Percentiles rank a stretch among this genome's conserved stretches.
Conservation (phyloP, 441 rosid species). For the Populus hybrid region DNA sequence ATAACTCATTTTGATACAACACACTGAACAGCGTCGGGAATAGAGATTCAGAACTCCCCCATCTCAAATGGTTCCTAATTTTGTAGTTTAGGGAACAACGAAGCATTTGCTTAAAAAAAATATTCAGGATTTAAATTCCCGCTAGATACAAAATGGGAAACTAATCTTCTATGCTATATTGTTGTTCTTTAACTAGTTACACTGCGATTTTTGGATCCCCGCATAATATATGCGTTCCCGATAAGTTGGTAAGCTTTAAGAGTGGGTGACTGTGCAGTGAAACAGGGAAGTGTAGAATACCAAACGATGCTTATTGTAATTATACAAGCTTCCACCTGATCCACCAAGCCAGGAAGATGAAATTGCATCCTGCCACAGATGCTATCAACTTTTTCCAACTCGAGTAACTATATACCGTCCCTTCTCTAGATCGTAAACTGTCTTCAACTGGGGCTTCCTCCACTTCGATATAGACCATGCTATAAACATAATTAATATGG, state of each 20-base stretch:
- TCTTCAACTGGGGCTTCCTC: conserved; percentile 84
- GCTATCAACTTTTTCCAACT: conserved; percentile 42
- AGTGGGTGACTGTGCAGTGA: conserved; percentile 4
- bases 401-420: conserved; percentile 80
- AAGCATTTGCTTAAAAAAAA: conserved; percentile 8
- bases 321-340: conserved; percentile 11
- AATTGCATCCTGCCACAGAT: neutral
- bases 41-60: neutral
- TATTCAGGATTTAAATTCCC: neutral
- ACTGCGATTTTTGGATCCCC: conserved; percentile 8
- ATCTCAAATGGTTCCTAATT: neutral
- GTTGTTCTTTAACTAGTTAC: conserved; percentile 13
- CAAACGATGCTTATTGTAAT: neutral
- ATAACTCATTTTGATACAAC: neutral
- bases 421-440: conserved; percentile 85
- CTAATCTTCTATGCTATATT: conserved; percentile 21
- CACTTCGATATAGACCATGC: conserved; percentile 67
- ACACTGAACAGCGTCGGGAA: neutral
- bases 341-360: conserved; percentile 6
- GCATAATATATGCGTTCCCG: neutral
- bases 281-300: neutral
- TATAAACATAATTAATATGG: conserved; percentile 40
- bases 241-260: neutral
- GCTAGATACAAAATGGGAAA: conserved; percentile 25
- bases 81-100: neutral